phyloP scores from a whole-genome alignment of 2,329 filamentous ascomycete genomes.

The Verruconis gallopava region DNA sequence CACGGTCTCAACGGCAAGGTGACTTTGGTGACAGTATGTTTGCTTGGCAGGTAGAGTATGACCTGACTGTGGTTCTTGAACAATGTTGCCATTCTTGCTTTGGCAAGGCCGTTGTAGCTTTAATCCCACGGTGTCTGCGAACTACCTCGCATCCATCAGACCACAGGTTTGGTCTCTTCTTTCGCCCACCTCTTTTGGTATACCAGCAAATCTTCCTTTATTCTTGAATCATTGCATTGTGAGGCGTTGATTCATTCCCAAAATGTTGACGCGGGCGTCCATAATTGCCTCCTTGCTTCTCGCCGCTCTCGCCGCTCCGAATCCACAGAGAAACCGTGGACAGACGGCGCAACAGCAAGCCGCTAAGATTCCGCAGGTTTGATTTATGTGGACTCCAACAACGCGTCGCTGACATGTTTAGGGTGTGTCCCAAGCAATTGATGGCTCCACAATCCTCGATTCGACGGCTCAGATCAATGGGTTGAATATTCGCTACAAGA shows the following conservation, averaged over 20 bases:
- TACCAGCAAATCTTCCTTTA: not conserved
- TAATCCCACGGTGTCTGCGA: not conserved
- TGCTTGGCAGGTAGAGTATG: not conserved
- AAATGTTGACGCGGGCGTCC: conserved; percentile 11
- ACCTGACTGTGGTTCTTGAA: not conserved
- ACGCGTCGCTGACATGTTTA: not conserved
- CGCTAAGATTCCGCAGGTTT: conserved; percentile 19
- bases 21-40: not conserved
- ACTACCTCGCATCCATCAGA: not conserved
- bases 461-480: conserved; percentile 41
- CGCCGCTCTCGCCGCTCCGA: not conserved
- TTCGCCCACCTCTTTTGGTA: not conserved
- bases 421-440: conserved; percentile 31
- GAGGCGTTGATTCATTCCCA: not conserved
- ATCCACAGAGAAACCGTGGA: not conserved
- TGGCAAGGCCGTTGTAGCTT: not conserved
- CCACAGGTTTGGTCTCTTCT: not conserved
- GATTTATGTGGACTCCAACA: not conserved
- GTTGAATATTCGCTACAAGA: conserved; percentile 42
- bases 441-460: conserved; percentile 44
- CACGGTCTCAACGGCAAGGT: too few species aligned
- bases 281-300: not conserved
- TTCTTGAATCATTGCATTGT: not conserved
- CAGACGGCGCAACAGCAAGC: conserved; percentile 23
- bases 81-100: not conserved